These are phyloP conservation scores for Berberis vulgaris DNA, from an alignment of 164 flowering plant species.

Conservation along the genomic window DNA sequence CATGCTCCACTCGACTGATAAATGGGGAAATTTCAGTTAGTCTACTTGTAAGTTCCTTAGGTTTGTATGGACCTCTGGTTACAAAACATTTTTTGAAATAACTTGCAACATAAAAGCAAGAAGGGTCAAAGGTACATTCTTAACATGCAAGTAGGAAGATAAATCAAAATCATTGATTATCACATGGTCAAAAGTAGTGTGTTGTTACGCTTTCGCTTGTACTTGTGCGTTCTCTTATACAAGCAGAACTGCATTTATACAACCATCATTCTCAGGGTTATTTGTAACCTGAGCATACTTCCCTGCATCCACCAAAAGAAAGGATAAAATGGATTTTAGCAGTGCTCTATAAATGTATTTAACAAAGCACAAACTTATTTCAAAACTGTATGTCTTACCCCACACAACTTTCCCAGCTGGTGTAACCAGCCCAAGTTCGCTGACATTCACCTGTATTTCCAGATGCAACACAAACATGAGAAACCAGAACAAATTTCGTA, in stretches of 20 bases:
- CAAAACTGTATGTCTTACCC: constrained; percentile 50
- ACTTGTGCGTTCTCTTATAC: constrained; percentile 24
- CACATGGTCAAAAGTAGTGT: too few relatives aligned
- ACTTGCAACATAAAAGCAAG: too few relatives aligned
- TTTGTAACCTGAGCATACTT: constrained; percentile 95
- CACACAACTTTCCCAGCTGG: constrained; percentile 98
- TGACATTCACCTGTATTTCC: constrained; percentile 69
- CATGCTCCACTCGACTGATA: too few relatives aligned
- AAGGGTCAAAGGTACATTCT: too few relatives aligned
- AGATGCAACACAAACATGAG: background rate
- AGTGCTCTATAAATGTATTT: background rate
- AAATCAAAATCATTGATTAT: too few relatives aligned
- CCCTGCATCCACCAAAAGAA: constrained; percentile 35
- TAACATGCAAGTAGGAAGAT: too few relatives aligned
- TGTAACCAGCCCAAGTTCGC: constrained; percentile 92
- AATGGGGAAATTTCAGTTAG: too few relatives aligned
- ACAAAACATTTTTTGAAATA: too few relatives aligned
- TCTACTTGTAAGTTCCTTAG: too few relatives aligned
- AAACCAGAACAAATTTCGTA: background rate
- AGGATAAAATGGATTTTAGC: background rate
- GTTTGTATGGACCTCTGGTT: too few relatives aligned
- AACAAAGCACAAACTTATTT: background rate
- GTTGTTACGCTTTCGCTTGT: too few relatives aligned
- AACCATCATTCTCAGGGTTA: constrained; percentile 94
- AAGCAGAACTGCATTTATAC: constrained; percentile 85